These are phyloP conservation scores for Akanthomyces muscarius DNA, from an alignment of 2,329 filamentous ascomycete genomes.

Conservation along the genomic window DNA sequence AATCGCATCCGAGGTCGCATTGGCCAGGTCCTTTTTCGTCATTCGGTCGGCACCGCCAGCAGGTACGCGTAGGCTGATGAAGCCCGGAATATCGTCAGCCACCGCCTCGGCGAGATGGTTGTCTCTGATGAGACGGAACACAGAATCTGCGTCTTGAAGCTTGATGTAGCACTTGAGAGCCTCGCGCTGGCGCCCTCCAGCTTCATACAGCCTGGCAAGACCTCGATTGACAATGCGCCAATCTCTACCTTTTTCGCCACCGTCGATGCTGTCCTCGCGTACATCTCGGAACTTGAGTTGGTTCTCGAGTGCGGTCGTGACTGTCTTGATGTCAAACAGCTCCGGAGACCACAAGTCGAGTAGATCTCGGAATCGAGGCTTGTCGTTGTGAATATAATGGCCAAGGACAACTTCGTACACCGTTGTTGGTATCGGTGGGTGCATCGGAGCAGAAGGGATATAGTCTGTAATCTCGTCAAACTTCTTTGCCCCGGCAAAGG, in stretches of 20 bases:
- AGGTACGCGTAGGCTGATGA: conserved; percentile 82
- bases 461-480: conserved; percentile 86
- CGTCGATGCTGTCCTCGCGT: conserved; percentile 70
- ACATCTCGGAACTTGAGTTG: conserved; percentile 75
- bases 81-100: conserved; percentile 81
- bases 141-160: conserved; percentile 85
- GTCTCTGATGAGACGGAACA: conserved; percentile 80
- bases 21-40: conserved; percentile 66
- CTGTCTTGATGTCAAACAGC: conserved; percentile 72
- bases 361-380: conserved; percentile 70
- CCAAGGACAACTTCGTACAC: conserved; percentile 87
- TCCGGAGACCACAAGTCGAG: conserved; percentile 81
- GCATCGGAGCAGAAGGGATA: conserved; percentile 73
- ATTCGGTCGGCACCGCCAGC: conserved; percentile 64
- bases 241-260: conserved; percentile 68
- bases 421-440: conserved; percentile 71
- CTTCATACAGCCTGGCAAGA: conserved; percentile 79
- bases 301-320: conserved; percentile 76
- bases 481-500: conserved; percentile 78
- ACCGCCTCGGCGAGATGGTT: conserved; percentile 88
- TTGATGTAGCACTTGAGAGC: conserved; percentile 85
- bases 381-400: conserved; percentile 80
- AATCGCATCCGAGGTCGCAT: conserved; percentile 77
- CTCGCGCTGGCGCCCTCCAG: conserved; percentile 74
- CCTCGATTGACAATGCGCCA: conserved; percentile 89